Conservation (phyloP, 129 eudicot genomes). For the Centaurea solstitialis region DNA sequence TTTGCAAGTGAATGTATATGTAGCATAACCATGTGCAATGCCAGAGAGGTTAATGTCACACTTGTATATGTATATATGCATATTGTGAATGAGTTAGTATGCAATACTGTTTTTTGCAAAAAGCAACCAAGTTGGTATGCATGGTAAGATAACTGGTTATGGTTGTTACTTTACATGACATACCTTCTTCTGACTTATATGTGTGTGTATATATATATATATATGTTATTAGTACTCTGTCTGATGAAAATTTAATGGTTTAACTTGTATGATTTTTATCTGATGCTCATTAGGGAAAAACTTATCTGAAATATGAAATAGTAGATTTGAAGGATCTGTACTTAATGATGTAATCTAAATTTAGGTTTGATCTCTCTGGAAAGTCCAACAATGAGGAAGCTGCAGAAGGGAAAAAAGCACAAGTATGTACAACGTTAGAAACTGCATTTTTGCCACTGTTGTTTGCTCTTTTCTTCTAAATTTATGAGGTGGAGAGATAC, state of each 20-base stretch:
- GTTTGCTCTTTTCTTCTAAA: neutral
- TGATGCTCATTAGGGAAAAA: neutral
- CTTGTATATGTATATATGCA: too few relatives aligned
- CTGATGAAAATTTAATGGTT: neutral
- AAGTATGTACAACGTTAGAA: slow-evolving; percentile 33
- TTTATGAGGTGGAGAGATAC: neutral
- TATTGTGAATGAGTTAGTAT: too few relatives aligned
- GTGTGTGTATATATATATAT: too few relatives aligned
- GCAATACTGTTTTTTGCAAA: too few relatives aligned
- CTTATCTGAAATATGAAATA: too few relatives aligned
- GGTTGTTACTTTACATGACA: too few relatives aligned
- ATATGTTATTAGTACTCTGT: neutral
- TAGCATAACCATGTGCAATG: too few relatives aligned
- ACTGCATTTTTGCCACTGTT: neutral
- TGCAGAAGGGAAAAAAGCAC: slow-evolving; percentile 81
- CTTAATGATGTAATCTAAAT: neutral
- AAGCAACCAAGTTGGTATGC: too few relatives aligned
- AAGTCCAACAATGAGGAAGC: slow-evolving; percentile 73
- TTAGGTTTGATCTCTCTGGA: slow-evolving; percentile 94
- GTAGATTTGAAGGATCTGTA: neutral
- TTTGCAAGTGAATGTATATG: too few relatives aligned
- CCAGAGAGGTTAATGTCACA: too few relatives aligned
- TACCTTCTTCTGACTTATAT: too few relatives aligned
- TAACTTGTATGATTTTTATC: neutral
- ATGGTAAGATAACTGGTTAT: too few relatives aligned